These are phyloP conservation scores for Pleurotus djamor DNA, from an alignment of 768 basidiomycete species.

Conservation along the genomic window DNA sequence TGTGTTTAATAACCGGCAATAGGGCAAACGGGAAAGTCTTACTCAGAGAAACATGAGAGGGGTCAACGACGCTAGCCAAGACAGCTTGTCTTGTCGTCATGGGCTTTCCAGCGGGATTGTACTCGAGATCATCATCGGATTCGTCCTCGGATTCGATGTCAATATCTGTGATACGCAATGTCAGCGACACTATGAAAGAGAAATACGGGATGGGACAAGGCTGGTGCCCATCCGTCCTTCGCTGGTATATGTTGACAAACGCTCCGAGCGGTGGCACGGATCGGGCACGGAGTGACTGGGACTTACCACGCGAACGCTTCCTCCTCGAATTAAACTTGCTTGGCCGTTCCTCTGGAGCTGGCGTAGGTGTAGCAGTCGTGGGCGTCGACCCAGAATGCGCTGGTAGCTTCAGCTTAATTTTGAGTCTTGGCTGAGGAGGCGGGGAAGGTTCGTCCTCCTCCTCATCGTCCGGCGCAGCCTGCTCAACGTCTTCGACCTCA, in stretches of 20 bases:
- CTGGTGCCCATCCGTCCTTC: neutral
- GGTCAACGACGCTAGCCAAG: constrained; percentile 64
- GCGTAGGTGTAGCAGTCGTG: constrained; percentile 24
- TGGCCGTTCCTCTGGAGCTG: constrained; percentile 19
- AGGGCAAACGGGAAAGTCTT: constrained; percentile 2
- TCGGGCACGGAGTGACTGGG: neutral
- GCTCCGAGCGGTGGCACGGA: neutral
- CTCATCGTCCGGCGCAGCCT: constrained; percentile 10
- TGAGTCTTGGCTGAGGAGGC: constrained; percentile 43
- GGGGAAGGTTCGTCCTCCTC: constrained; percentile 25
- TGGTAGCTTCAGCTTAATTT: constrained; percentile 62
- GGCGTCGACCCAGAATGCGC: constrained; percentile 23
- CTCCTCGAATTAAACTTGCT: constrained; percentile 12
- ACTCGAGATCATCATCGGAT: constrained; percentile 17
- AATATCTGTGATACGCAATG: constrained; percentile 21
- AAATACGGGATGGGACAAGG: neutral
- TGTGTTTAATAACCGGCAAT: neutral
- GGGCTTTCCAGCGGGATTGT: constrained; percentile 19
- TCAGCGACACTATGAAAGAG: neutral
- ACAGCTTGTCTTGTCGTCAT: constrained; percentile 70
- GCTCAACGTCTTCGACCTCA: constrained; percentile 35
- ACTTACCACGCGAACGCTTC: constrained; percentile 9
- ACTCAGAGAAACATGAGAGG: constrained; percentile 69
- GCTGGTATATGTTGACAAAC: too few relatives aligned
- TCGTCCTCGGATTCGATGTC: constrained; percentile 39